Evolutionary conservation across 73 alveolate genomes (phyloP), one percentile per base, ranked within the genome.

Genomic region (Paramecium sonneborni): DNA sequence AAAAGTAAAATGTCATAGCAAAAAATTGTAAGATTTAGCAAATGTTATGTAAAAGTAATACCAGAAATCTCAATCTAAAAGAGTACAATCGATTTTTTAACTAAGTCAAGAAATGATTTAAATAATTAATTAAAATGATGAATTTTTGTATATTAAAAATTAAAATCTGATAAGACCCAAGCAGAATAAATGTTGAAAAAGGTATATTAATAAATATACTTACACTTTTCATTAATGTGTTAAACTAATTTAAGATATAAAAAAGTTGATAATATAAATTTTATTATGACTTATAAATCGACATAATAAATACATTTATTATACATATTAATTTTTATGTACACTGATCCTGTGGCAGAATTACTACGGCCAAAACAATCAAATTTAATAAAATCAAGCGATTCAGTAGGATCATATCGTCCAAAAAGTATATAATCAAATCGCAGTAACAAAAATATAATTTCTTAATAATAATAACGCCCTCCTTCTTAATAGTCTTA

Each of bases 291-390:
- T 52, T 18, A 52, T 52, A 52, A 52, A 52, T 52, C 68, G 68
- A 52, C 30, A 18, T 52, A 52, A 52, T 20, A 18, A 52, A 52
- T 18, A 52, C 68, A 52, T 52, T 52, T 12, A 52, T 52, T 52
- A 52, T 52, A 26, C 5, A 62, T 23, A 18, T 62, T 62, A n/a
- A 62, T 62, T 74, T 34, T 74, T 28, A 74, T 74, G 87, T 37
- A 74, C 58, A 37, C 56, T 74, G 87, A 74, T 74, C 87, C 87
- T 39, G 87, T 74, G 87, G 87, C 87, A 37, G 87, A 74, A 37
- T 74, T 74, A 37, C 8, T 74, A 39, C 4, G 58, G 30, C 87
- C 87, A 12, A 74, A 74, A 20, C 41, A 74, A 18, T 34, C 67
- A 34, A 37, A 74, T 34, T 18, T 74, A n/a, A 39, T 74, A 30